Percentiles rank a stretch among this genome's conserved stretches.
Conservation (phyloP, 2,329 filamentous ascomycete species). For the Fusarium floridanum region DNA sequence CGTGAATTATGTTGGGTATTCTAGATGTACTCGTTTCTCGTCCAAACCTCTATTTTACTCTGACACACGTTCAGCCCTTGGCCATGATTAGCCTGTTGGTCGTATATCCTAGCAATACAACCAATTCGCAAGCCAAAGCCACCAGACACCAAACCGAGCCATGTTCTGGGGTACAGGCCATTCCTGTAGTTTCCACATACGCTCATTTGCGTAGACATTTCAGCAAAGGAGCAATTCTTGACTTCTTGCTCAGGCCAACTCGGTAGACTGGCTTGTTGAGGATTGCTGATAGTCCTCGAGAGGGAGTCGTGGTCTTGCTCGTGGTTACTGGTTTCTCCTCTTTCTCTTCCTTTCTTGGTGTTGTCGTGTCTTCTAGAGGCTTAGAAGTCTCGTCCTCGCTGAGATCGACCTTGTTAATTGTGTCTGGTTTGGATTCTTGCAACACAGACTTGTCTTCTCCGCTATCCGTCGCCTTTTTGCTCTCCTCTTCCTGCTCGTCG, state of each 20-base stretch:
- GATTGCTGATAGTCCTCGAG: conserved; percentile 37
- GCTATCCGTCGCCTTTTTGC: background rate
- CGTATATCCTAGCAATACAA: background rate
- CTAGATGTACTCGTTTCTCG: background rate
- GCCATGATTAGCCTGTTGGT: background rate
- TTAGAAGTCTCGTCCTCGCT: conserved; percentile 15
- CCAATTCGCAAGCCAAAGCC: background rate
- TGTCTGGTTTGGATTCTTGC: conserved; percentile 25
- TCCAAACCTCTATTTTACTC: background rate
- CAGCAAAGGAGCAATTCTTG: conserved; percentile 64
- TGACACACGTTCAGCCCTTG: background rate
- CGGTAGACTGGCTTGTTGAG: conserved; percentile 59
- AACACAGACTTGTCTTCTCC: conserved; percentile 10
- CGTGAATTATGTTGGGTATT: conserved; percentile 1
- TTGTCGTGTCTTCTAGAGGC: background rate
- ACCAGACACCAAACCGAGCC: background rate
- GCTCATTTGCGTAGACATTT: conserved; percentile 68
- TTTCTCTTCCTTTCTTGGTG: conserved; percentile 16
- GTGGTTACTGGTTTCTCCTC: conserved; percentile 1
- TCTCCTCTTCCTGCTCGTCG: conserved; percentile 2
- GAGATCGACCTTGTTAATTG: background rate
- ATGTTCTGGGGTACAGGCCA: background rate
- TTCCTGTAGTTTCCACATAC: background rate
- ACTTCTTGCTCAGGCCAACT: conserved; percentile 65
- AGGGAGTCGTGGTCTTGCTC: conserved; percentile 22